These are phyloP conservation scores for Russula griseocarnosa DNA, from an alignment of 768 basidiomycete genomes.

Conservation along the genomic window DNA sequence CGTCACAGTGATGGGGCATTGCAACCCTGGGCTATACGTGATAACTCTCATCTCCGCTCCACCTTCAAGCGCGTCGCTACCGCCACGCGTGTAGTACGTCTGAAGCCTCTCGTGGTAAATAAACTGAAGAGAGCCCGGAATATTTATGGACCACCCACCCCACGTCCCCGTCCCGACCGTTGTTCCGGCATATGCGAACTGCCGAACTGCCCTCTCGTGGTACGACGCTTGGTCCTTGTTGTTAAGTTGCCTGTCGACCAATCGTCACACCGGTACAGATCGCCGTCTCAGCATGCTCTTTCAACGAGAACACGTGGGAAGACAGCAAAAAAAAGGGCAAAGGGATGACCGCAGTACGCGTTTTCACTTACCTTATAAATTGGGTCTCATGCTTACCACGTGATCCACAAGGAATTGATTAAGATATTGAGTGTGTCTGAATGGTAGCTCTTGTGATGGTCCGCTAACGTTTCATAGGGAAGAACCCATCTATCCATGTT, in stretches of 20 bases:
- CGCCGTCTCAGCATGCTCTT: slow-evolving; percentile 19
- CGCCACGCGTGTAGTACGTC: not conserved
- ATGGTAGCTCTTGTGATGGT: not conserved
- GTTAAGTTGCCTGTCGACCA: not conserved
- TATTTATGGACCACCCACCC: not conserved
- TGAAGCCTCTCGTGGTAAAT: not conserved
- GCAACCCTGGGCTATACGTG: not conserved
- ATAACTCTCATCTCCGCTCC: not conserved
- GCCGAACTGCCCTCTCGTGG: slow-evolving; percentile 10
- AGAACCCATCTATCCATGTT: slow-evolving; percentile 11
- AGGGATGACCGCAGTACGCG: slow-evolving; percentile 22
- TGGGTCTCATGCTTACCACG: not conserved
- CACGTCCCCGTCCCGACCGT: slow-evolving; percentile 3
- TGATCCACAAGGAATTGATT: slow-evolving; percentile 7
- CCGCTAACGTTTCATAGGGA: not conserved
- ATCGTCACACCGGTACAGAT: slow-evolving; percentile 9
- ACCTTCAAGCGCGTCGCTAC: slow-evolving; percentile 2
- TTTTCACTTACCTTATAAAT: not conserved
- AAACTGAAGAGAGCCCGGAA: not conserved
- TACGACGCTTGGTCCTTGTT: not conserved
- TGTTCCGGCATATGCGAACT: not conserved
- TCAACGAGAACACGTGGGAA: slow-evolving; percentile 17
- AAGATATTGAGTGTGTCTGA: slow-evolving; percentile 10
- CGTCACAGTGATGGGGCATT: slow-evolving; percentile 2
- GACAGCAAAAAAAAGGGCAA: slow-evolving; percentile 13